Evolutionary conservation across 306 rosid species (phyloP), one percentile per base, ranked within the genome.

Genomic region (Rosa lucieae): DNA sequence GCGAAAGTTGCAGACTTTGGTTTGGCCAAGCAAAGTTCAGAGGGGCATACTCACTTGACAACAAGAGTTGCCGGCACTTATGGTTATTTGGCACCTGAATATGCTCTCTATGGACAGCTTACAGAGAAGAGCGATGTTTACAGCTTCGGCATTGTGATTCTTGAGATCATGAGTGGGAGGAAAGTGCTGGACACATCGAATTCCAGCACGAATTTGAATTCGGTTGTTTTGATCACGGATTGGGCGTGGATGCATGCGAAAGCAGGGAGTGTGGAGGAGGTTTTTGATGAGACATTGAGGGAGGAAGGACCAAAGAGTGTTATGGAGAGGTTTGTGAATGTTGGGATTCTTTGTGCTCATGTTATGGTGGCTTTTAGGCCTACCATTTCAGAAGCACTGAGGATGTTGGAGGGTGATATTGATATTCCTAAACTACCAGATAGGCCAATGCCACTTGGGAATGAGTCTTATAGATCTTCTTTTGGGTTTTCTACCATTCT

Each of bases 341-440:
- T 91, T 66, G 98, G 98, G 67, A 87, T 93, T 80, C 89, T 93
- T 2, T 93, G 98, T 85, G 90, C 96, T 79, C 97, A 94, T 84
- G 96, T 86, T 8, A 88, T 89, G 91, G 97, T 90, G 80, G 98
- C 91, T 1, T 87, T 94, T n/a, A 90, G 97, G 81, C 98, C 98
- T n/a, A 92, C 96, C 1, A 85, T 89, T 52, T 81, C 89, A 58
- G 98, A 92, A 63, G 98, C 97, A 0, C 68, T 92, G 5, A 90
- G 80, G 89, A 94, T 92, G 97, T 75, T 93, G 65, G 94, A 93
- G 46, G 98, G 98, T 70, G 97, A 93, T 15, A 90, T 88, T 83
- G 98, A 92, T 52, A 92, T 91, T 82, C 97, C 97, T 2, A 55
- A 66, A 42, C 71, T 93, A 70, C 96, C 93, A 10, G 93, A 90